These are phyloP conservation scores for Xylariaceae sp. DNA, from an alignment of 2,329 filamentous ascomycete genomes.

Conservation along the genomic window DNA sequence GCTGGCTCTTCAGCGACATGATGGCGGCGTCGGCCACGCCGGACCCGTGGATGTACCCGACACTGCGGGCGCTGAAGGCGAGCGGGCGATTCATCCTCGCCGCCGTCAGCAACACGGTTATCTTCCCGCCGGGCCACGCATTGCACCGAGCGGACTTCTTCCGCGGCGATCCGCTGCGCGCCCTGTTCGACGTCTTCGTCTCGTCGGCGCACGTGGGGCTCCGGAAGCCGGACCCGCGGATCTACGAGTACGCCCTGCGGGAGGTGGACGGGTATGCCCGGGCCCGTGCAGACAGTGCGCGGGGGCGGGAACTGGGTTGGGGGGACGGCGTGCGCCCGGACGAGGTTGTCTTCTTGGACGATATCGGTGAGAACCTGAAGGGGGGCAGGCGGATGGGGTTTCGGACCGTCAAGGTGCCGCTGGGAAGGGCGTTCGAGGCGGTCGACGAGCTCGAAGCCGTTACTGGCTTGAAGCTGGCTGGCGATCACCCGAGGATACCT, in stretches of 20 bases:
- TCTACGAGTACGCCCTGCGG: conserved; percentile 75
- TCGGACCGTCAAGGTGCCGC: conserved; percentile 78
- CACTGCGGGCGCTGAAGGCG: conserved; percentile 68
- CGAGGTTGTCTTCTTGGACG: conserved; percentile 87
- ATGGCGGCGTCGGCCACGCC: conserved; percentile 71
- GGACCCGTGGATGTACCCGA: conserved; percentile 89
- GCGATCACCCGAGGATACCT: conserved; percentile 54
- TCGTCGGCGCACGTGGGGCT: conserved; percentile 84
- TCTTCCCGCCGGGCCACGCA: conserved; percentile 76
- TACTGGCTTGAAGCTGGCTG: conserved; percentile 68
- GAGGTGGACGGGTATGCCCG: conserved; percentile 66
- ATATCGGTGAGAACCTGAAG: conserved; percentile 93
- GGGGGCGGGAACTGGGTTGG: conserved; percentile 48
- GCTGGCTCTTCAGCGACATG: conserved; percentile 88
- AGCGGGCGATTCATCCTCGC: conserved; percentile 72
- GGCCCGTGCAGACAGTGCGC: conserved; percentile 47
- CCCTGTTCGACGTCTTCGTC: conserved; percentile 83
- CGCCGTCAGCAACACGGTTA: conserved; percentile 87
- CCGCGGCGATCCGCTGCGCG: conserved; percentile 58
- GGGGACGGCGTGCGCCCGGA: conserved; percentile 56
- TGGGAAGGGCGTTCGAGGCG: conserved; percentile 78
- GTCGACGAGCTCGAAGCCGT: conserved; percentile 78
- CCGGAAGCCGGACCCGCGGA: conserved; percentile 81
- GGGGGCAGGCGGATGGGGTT: conserved; percentile 75
- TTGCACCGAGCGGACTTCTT: conserved; percentile 60